Conservation (phyloP, 1,284 basidiomycete genomes). For the Acaromyces ingoldii region DNA sequence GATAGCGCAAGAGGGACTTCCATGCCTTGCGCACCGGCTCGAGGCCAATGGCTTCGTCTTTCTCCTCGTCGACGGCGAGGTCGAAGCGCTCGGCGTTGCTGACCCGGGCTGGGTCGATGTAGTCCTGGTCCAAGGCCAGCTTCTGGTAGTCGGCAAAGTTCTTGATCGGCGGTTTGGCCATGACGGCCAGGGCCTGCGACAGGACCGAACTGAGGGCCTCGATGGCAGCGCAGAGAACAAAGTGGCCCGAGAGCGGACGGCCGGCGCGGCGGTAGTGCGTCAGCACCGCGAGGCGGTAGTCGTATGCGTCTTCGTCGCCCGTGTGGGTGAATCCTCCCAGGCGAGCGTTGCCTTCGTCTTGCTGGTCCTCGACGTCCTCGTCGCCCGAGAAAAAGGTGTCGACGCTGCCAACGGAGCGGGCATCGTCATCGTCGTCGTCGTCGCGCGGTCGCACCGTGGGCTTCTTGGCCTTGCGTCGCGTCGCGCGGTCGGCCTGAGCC, state of each 20-base stretch:
- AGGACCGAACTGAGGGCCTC: conserved; percentile 77
- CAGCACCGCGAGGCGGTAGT: conserved; percentile 59
- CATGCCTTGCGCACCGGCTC: conserved; percentile 75
- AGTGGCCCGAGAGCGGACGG: conserved; percentile 77
- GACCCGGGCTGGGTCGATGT: conserved; percentile 23
- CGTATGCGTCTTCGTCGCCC: conserved; percentile 22
- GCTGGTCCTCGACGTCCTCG: conserved; percentile 27
- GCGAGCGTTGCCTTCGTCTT: conserved; percentile 3
- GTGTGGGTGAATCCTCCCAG: conserved; percentile 14
- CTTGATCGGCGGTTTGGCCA: conserved; percentile 34
- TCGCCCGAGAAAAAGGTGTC: conserved; percentile 55
- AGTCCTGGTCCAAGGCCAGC: conserved; percentile 23
- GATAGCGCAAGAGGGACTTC: conserved; percentile 68
- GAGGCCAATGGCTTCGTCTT: conserved; percentile 57
- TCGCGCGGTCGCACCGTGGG: conserved; percentile 25
- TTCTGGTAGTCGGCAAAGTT: conserved; percentile 27
- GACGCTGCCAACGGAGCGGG: conserved; percentile 28
- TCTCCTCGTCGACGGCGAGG: conserved; percentile 14
- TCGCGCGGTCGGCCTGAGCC: conserved; percentile 50
- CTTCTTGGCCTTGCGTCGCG: conserved; percentile 25
- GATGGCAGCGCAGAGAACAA: conserved; percentile 76
- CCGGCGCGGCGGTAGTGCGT: conserved; percentile 69
- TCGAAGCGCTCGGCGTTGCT: conserved; percentile 34
- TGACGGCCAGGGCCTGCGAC: conserved; percentile 66
- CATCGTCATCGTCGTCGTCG: conserved; percentile 19